A percentile compares a stretch with the other conserved stretches of the same genome.
These are phyloP conservation scores for Tetragonia tetragonoides DNA, from an alignment of 148 eudicot genomes.

Conservation along the genomic window DNA sequence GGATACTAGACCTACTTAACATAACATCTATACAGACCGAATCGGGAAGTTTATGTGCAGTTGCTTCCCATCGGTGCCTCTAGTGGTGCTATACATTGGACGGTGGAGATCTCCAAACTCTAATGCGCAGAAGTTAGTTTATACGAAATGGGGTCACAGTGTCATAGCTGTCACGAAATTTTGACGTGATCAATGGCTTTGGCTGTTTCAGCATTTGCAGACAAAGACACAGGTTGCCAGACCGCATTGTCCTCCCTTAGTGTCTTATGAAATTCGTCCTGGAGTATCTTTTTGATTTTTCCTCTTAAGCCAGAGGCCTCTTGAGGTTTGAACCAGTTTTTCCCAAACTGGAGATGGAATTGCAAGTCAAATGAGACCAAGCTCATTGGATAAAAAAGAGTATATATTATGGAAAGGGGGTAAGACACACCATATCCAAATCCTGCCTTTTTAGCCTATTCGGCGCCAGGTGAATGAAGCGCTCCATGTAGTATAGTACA, in stretches of 20 bases:
- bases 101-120: slow-evolving; percentile 9
- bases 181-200: slow-evolving; percentile 12
- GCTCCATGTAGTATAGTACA: slow-evolving; percentile 87
- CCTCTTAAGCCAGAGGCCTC: slow-evolving; percentile 79
- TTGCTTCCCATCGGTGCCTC: slow-evolving; percentile 15
- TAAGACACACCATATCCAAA: slow-evolving; percentile 47
- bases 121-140: slow-evolving; percentile 4
- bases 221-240: slow-evolving; percentile 26
- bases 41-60: slow-evolving; percentile 29
- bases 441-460: slow-evolving; percentile 51
- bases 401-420: background rate
- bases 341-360: slow-evolving; percentile 51
- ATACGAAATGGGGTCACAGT: background rate
- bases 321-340: slow-evolving; percentile 70
- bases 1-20: slow-evolving; percentile 2
- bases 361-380: background rate
- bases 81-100: slow-evolving; percentile 19
- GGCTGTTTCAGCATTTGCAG: slow-evolving; percentile 24
- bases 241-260: slow-evolving; percentile 19
- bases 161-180: slow-evolving; percentile 17
- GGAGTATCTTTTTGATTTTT: slow-evolving; percentile 49
- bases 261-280: slow-evolving; percentile 42
- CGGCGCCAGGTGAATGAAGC: slow-evolving; percentile 72
- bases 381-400: background rate
- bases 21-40: slow-evolving; percentile 19